Percentiles rank a stretch among this genome's conserved stretches.
phyloP scores from a whole-genome alignment of 2,329 filamentous ascomycete species.

The Fusarium napiforme region DNA sequence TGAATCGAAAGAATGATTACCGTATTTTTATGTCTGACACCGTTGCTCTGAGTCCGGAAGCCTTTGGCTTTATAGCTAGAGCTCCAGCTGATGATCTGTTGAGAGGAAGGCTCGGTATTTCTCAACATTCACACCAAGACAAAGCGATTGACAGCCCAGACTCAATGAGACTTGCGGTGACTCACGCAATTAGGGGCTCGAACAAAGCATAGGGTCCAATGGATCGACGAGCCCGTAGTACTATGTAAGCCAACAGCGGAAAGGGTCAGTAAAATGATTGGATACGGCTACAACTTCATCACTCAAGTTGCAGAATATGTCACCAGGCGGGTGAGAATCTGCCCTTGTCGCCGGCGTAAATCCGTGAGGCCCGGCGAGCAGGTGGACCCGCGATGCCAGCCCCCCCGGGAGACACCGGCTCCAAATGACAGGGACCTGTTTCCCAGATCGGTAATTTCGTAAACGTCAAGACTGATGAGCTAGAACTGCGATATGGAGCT shows the following conservation, averaged over 20 bases:
- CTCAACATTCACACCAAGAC: neutral
- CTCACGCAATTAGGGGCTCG: neutral
- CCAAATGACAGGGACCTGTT: slow-evolving; percentile 13
- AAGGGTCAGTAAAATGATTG: slow-evolving; percentile 8
- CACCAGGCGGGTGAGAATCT: slow-evolving; percentile 6
- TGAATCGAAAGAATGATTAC: no score
- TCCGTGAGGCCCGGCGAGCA: slow-evolving; percentile 6
- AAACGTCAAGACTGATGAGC: neutral
- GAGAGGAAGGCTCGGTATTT: neutral
- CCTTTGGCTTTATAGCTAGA: slow-evolving; percentile 4
- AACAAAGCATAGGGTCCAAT: neutral
- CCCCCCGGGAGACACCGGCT: slow-evolving; percentile 18
- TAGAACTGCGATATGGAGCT: neutral
- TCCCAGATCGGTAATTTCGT: slow-evolving; percentile 6
- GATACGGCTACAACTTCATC: neutral
- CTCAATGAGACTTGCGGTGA: neutral
- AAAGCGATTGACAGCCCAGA: neutral
- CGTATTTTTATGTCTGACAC: neutral
- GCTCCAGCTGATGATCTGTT: neutral
- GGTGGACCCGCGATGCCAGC: slow-evolving; percentile 6
- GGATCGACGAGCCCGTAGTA: neutral
- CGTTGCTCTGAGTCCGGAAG: neutral
- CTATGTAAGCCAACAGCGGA: neutral
- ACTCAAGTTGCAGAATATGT: neutral
- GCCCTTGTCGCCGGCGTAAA: slow-evolving; percentile 20